These are phyloP conservation scores for Hymenoscyphus scutula DNA, from an alignment of 2,329 filamentous ascomycete species.

Conservation along the genomic window DNA sequence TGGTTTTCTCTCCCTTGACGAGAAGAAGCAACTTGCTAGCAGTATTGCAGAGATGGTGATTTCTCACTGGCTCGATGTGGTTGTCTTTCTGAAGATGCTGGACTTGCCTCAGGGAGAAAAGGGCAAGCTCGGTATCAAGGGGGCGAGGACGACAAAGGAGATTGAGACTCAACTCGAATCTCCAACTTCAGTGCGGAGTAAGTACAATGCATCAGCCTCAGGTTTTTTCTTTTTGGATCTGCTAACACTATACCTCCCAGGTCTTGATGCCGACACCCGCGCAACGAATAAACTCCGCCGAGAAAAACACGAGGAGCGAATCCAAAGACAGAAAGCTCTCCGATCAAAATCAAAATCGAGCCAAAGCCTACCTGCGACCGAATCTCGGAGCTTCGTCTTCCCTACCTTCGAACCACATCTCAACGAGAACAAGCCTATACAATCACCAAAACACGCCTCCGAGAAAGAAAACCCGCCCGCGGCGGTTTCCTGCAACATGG, in stretches of 20 bases:
- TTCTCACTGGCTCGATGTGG: constrained; percentile 62
- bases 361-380: not conserved
- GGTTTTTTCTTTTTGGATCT: constrained; percentile 21
- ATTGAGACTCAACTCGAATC: constrained; percentile 36
- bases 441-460: not conserved
- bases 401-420: not conserved
- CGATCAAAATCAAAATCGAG: not conserved
- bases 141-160: constrained; percentile 17
- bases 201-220: constrained; percentile 42
- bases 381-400: not conserved
- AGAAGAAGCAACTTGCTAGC: constrained; percentile 59
- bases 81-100: constrained; percentile 56
- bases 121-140: constrained; percentile 15
- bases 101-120: constrained; percentile 17
- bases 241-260: constrained; percentile 24
- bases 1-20: constrained; percentile 38
- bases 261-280: constrained; percentile 39
- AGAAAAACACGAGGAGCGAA: not conserved
- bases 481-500: not conserved
- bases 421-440: not conserved
- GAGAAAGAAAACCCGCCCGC: not conserved
- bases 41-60: constrained; percentile 64
- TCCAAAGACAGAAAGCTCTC: not conserved
- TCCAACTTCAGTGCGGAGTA: constrained; percentile 42
- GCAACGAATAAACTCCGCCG: not conserved